These are phyloP conservation scores for Alternaria hordeiaustralica DNA, from an alignment of 2,329 filamentous ascomycete species.

Conservation along the genomic window DNA sequence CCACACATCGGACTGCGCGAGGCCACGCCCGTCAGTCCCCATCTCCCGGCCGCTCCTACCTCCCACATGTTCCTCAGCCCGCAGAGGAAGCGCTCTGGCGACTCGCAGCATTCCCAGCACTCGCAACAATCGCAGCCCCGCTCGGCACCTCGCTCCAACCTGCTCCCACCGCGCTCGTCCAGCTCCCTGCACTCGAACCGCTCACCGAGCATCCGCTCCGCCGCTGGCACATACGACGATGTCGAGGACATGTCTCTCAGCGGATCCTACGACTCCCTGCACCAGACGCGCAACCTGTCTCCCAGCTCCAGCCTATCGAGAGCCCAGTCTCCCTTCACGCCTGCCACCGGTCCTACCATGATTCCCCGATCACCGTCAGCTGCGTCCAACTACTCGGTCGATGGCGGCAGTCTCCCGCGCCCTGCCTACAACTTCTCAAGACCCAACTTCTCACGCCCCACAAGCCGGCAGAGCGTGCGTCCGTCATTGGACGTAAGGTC, in stretches of 20 bases:
- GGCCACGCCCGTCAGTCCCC: slow-evolving; percentile 51
- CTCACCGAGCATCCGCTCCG: slow-evolving; percentile 56
- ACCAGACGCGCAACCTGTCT: slow-evolving; percentile 75
- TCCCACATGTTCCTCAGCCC: slow-evolving; percentile 44
- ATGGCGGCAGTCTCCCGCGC: slow-evolving; percentile 64
- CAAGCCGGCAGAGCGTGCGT: slow-evolving; percentile 72
- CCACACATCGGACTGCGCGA: slow-evolving; percentile 51
- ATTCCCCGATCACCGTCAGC: slow-evolving; percentile 81
- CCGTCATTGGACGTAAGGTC: slow-evolving; percentile 53
- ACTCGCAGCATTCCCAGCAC: slow-evolving; percentile 38
- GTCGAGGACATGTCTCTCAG: slow-evolving; percentile 69
- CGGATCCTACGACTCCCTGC: slow-evolving; percentile 68
- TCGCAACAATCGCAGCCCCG: slow-evolving; percentile 25
- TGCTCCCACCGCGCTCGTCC: slow-evolving; percentile 52
- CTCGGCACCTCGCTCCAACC: slow-evolving; percentile 35
- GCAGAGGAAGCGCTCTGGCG: slow-evolving; percentile 51
- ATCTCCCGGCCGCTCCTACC: slow-evolving; percentile 37
- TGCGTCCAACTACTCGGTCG: slow-evolving; percentile 78
- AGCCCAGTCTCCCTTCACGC: slow-evolving; percentile 69
- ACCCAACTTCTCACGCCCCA: slow-evolving; percentile 87
- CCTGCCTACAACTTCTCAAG: slow-evolving; percentile 81
- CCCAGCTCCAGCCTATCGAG: slow-evolving; percentile 69
- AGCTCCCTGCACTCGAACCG: slow-evolving; percentile 37
- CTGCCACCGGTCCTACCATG: slow-evolving; percentile 61
- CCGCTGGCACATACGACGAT: slow-evolving; percentile 65